Percentiles rank a stretch among this genome's conserved stretches.
These are phyloP conservation scores for Phialophora chinensis DNA, from an alignment of 2,329 filamentous ascomycete species.

Conservation along the genomic window DNA sequence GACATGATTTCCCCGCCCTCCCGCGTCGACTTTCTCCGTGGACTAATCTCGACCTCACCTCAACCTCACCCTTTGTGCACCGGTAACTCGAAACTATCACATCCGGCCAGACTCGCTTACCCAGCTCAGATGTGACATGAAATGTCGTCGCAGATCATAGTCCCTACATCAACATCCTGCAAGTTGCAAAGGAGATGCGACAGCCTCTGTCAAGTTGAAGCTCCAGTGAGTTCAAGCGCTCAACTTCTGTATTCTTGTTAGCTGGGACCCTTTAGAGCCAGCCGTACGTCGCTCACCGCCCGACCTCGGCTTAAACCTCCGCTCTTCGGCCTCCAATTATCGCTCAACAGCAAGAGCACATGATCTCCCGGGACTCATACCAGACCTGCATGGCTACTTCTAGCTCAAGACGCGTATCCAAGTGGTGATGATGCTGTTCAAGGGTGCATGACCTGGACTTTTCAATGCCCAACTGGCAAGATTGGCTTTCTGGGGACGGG, in stretches of 20 bases:
- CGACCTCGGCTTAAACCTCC: neutral
- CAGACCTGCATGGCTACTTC: neutral
- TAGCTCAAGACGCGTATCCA: neutral
- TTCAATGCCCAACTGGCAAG: neutral
- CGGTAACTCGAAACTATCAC: neutral
- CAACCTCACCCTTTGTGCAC: constrained; percentile 5
- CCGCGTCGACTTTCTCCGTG: constrained; percentile 38
- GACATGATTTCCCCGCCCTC: constrained; percentile 23
- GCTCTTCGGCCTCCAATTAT: constrained; percentile 6
- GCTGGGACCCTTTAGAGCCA: neutral
- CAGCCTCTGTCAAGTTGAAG: neutral
- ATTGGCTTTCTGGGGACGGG: neutral
- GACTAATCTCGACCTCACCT: constrained; percentile 13
- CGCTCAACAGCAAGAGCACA: neutral
- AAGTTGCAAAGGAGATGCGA: neutral
- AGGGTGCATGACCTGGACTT: neutral
- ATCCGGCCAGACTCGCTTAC: neutral
- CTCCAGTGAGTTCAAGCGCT: neutral
- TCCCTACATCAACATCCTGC: neutral
- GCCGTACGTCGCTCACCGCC: constrained; percentile 1
- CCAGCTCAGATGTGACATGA: neutral
- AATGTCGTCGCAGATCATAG: neutral
- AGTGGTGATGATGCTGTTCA: neutral
- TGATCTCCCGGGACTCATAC: neutral
- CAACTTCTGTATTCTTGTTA: neutral